Base-by-base conservation (phyloP, 2,329 filamentous ascomycete species). In the Byssothecium circinans region DNA sequence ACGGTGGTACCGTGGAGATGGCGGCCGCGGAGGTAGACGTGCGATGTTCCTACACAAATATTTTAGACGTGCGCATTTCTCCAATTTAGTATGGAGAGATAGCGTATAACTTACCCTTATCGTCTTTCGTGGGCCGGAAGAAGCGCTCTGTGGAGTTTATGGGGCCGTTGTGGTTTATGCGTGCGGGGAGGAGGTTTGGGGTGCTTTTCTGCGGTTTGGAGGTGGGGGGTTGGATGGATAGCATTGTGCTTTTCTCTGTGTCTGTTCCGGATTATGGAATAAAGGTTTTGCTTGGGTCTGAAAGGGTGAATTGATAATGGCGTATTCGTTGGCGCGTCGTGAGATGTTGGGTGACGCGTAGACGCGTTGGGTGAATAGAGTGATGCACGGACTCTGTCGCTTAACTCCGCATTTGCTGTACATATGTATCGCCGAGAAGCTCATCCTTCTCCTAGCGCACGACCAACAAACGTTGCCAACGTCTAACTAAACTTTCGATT, bases 181-280 rank as follows among this genome's bases (percentile, higher is more conserved):
- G 82, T 61, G 89, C 94, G 3, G 91, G 91, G 12, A 96, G 78
- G 17, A 96, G 74, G 62, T 96, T 86, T 3, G 86, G 81, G 0
- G 77, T 82, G 45, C 76, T 76, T 49, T 77, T 77, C 35, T 62
- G 49, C 1, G 60, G 47, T 2, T 59, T 51, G 3, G 19, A 8
- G 27, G 64, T 51, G 3, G 19, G 4, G 27, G 64, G 41, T 25
- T 72, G 66, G 32, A 80, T 71, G 35, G 76, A 64, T 20, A 79
- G 68, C 77, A 80, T 80, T 36, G 38, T 42, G 40, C 18, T 36
- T 19, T 19, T 36, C 33, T 18, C 5, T 18, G 33, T 25, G 8
- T 7, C 18, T 19, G 6, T 7, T 19, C 8, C 6, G 3, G 17
- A 4, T 36, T 4, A 5, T 32, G 15, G 33, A 18, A 18, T 36